phyloP scores from a whole-genome alignment of 805 yeast species.

The Cyberlindnera xylosilytica region DNA sequence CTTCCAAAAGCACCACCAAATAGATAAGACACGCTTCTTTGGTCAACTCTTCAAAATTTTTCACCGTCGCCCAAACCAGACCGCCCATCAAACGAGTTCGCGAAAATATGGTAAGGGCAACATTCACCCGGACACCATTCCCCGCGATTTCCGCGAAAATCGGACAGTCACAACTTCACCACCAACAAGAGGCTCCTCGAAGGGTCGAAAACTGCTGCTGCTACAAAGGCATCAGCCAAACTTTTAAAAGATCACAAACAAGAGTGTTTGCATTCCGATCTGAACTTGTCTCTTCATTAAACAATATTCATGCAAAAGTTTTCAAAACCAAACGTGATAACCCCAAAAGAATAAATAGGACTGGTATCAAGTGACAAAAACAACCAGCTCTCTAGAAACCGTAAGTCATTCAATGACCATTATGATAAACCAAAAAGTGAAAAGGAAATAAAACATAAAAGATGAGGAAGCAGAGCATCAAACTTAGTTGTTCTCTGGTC shows the following conservation, averaged over 20 bases:
- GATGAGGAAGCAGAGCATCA: slow-evolving; percentile 10
- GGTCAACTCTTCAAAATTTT: slow-evolving; percentile 9
- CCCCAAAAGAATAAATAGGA: slow-evolving; percentile 17
- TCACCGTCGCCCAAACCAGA: slow-evolving; percentile 6
- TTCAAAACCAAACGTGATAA: slow-evolving; percentile 14
- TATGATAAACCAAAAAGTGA: slow-evolving; percentile 14
- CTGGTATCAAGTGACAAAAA: slow-evolving; percentile 18
- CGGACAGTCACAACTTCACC: not conserved
- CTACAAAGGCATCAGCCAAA: not conserved
- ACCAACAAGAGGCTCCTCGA: not conserved
- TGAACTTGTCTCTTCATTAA: slow-evolving; percentile 40
- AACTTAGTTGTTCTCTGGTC: slow-evolving; percentile 94
- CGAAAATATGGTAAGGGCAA: not conserved
- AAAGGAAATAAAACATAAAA: slow-evolving; percentile 14
- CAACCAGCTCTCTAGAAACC: slow-evolving; percentile 9
- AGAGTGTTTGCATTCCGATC: slow-evolving; percentile 3
- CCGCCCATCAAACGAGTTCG: not conserved
- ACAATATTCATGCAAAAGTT: slow-evolving; percentile 35
- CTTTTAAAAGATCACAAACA: slow-evolving; percentile 1
- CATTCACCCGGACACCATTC: not conserved
- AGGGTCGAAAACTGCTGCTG: too few relatives aligned
- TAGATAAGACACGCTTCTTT: not conserved
- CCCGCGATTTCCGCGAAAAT: slow-evolving; percentile 2
- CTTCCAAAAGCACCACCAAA: not conserved
- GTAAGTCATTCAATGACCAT: slow-evolving; percentile 31